Evolutionary conservation across 2,329 filamentous ascomycete species (phyloP).

Genomic region (Colletotrichum sublineola): DNA sequence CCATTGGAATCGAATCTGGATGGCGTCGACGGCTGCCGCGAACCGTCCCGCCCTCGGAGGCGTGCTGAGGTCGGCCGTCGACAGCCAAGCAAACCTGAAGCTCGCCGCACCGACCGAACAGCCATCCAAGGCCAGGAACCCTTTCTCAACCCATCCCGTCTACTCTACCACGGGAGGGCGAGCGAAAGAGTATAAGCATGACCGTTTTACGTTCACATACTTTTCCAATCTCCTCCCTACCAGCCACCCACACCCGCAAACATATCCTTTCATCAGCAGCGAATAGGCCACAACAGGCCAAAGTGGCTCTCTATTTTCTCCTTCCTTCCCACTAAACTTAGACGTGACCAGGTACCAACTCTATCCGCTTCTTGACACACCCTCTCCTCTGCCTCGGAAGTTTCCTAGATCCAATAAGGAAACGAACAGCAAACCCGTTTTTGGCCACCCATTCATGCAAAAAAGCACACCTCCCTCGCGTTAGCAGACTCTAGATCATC

Average conservation of each 20-base stretch:
- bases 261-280: not conserved
- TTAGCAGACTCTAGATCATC: slow-evolving; percentile 7
- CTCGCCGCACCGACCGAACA: not conserved
- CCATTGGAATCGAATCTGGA: no score
- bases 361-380: not conserved
- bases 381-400: not conserved
- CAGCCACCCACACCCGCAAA: not conserved
- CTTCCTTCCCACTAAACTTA: not conserved
- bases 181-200: not conserved
- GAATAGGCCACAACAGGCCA: not conserved
- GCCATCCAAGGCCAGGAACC: not conserved
- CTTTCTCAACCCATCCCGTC: not conserved
- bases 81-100: not conserved
- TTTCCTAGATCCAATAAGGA: not conserved
- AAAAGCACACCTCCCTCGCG: not conserved
- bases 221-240: not conserved
- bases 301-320: not conserved
- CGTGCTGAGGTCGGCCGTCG: not conserved
- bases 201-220: not conserved
- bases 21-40: not conserved
- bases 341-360: not conserved
- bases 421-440: not conserved
- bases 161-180: not conserved
- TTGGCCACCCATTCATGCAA: slow-evolving; percentile 6
- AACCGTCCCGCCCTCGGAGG: not conserved